A percentile compares a stretch with the other conserved stretches of the same genome.
Evolutionary conservation across 1,139 yeast genomes (phyloP).

Genomic region (Magnusiomyces sp.): DNA sequence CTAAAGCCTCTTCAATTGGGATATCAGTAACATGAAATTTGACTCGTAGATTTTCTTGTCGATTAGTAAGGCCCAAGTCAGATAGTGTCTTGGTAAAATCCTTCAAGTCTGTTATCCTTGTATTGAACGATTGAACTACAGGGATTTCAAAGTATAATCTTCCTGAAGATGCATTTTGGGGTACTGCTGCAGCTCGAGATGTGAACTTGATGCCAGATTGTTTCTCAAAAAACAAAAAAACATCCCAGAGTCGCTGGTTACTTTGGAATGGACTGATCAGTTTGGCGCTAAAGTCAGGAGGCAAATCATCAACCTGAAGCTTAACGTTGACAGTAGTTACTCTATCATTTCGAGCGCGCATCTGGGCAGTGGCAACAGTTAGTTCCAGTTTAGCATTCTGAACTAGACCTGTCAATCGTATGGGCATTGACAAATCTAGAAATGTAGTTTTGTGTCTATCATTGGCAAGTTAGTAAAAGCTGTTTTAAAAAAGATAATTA

Average conservation of each 20-base stretch:
- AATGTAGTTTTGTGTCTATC: slow-evolving; percentile 14
- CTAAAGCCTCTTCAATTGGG: slow-evolving; percentile 20
- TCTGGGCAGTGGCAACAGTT: slow-evolving; percentile 15
- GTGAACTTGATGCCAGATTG: slow-evolving; percentile 25
- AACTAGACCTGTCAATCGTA: slow-evolving; percentile 24
- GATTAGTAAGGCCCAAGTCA: slow-evolving; percentile 23
- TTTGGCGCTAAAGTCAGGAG: slow-evolving; percentile 20
- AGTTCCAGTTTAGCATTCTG: slow-evolving; percentile 26
- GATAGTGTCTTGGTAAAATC: slow-evolving; percentile 20
- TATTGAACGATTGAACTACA: slow-evolving; percentile 22
- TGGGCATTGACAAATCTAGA: slow-evolving; percentile 23
- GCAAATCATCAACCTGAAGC: slow-evolving; percentile 22
- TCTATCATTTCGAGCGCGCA: slow-evolving; percentile 8
- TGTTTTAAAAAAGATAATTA: neutral
- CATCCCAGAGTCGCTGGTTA: slow-evolving; percentile 20
- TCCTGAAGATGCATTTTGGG: slow-evolving; percentile 13
- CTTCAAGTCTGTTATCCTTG: slow-evolving; percentile 17
- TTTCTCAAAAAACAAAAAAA: slow-evolving; percentile 22
- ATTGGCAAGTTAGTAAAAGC: neutral
- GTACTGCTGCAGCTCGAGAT: slow-evolving; percentile 16
- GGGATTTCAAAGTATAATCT: slow-evolving; percentile 22
- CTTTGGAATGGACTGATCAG: slow-evolving; percentile 21
- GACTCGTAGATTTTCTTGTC: slow-evolving; percentile 22
- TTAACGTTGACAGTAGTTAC: slow-evolving; percentile 19
- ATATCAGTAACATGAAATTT: slow-evolving; percentile 21